These are phyloP conservation scores for Globisporangium carolinianum DNA, from an alignment of 352 stramenopile species.

Conservation along the genomic window DNA sequence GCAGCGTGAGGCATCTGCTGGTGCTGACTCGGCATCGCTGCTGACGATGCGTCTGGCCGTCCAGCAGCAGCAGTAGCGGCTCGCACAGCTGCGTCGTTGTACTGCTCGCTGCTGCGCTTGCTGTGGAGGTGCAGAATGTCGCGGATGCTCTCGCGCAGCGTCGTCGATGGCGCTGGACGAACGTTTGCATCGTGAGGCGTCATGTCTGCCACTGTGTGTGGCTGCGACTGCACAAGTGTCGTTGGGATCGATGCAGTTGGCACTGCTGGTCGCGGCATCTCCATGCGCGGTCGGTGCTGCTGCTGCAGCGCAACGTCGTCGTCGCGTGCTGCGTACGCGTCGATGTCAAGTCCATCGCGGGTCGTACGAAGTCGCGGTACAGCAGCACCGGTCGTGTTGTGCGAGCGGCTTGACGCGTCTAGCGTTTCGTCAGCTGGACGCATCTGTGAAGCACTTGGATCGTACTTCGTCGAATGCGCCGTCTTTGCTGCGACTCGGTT, in stretches of 20 bases:
- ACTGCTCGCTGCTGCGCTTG: background rate
- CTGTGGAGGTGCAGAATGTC: background rate
- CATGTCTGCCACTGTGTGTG: background rate
- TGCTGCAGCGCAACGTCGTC: constrained; percentile 1
- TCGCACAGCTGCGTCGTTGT: background rate
- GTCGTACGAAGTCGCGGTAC: too few relatives aligned
- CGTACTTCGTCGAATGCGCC: too few relatives aligned
- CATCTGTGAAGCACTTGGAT: too few relatives aligned
- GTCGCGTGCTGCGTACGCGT: constrained; percentile 4
- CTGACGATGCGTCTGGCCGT: too few relatives aligned
- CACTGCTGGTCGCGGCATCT: constrained; percentile 8
- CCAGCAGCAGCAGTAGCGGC: too few relatives aligned
- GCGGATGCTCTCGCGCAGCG: background rate
- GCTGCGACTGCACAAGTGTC: background rate
- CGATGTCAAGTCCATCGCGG: constrained; percentile 3
- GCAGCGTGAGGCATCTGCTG: too few relatives aligned
- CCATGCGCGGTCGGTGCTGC: constrained; percentile 1
- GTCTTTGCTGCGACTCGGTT: background rate
- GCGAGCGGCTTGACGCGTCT: background rate
- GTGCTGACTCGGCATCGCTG: too few relatives aligned
- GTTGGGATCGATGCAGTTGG: background rate
- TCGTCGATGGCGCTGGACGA: background rate
- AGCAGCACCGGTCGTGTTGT: background rate
- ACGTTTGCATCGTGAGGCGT: too few relatives aligned
- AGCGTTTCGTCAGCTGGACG: constrained; percentile 5